Evolutionary conservation across 1,139 yeast species (phyloP), one percentile per base, ranked within the genome.

Genomic region (Debaryomycetaceae sp.): DNA sequence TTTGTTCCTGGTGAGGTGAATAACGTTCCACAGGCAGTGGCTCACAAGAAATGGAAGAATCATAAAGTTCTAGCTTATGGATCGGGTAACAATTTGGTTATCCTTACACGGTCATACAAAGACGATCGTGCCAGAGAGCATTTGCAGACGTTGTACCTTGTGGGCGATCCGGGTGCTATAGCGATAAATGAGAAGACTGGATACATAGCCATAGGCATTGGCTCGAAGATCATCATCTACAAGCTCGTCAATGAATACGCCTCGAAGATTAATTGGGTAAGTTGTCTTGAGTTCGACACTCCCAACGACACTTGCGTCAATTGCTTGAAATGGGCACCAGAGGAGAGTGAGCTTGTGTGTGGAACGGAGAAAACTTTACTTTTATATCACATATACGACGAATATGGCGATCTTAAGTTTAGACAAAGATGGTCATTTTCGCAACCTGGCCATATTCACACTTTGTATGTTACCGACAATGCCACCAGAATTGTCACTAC

Each of bases 1-100:
- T 87, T 86, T 59, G 78, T 87, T 34, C 97, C 97, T 2, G 97
- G 97, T 1, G 88, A 87, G 58, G 95, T 93, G 33, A 86, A 84
- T 59, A 65, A 72, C 39, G 63, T 77, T 2, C 68, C 70, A 9
- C 76, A 78, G 50, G 72, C 89, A 0, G 78, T 82, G 22, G 74
- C 81, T 47, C 87, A 85, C 52, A 78, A 75, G 5, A 66, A 69
- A 45, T 90, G 97, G 96, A 81, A 81, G 47, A 73, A 74, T 20
- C 81, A 80, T 49, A 78, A 83, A 45, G 65, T 90, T 6, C 67
- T 87, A 24, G 85, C 83, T 0, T 91, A 91, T 59, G 87, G 93
- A 44, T 87, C 97, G 1, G 97, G 97, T 1, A 89, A 90, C 65
- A 90, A 89, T 60, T 67, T 91, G 53, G 85, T 90, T 39, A 75